Evolutionary conservation across 106 monocot species (phyloP).

Genomic region (Apostasia shenzhenica): DNA sequence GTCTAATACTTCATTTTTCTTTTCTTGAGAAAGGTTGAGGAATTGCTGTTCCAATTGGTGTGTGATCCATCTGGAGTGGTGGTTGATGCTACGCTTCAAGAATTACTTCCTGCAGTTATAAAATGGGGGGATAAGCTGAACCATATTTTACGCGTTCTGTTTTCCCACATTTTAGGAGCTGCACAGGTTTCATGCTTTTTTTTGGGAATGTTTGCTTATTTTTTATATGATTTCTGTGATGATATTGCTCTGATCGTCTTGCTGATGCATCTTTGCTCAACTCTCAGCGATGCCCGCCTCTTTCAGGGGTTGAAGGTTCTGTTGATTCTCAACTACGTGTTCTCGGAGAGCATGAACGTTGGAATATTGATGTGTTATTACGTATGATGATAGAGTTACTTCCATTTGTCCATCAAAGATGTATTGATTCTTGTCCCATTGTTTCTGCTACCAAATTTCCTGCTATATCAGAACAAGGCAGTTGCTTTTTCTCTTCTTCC

Average conservation of each 20-base stretch:
- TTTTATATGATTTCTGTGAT: not conserved
- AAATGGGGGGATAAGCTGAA: conserved; percentile 90
- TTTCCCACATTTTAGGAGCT: conserved; percentile 69
- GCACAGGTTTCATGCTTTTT: conserved; percentile 44
- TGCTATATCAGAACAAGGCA: conserved; percentile 23
- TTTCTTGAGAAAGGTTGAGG: conserved; percentile 65
- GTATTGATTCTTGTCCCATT: conserved; percentile 79
- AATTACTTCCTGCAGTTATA: conserved; percentile 78
- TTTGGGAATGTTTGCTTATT: not conserved
- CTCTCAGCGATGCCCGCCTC: conserved; percentile 78
- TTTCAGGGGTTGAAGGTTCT: conserved; percentile 92
- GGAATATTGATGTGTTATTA: conserved; percentile 86
- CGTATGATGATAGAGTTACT: conserved; percentile 80
- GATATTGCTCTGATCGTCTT: not conserved
- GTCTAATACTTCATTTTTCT: conserved; percentile 23
- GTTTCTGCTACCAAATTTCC: conserved; percentile 21
- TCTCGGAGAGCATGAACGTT: conserved; percentile 91
- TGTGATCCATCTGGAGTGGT: conserved; percentile 93
- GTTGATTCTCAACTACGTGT: conserved; percentile 81
- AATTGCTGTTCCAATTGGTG: conserved; percentile 82
- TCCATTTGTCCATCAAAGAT: conserved; percentile 63
- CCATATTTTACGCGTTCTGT: conserved; percentile 66
- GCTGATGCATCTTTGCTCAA: conserved; percentile 15
- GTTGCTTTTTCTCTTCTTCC: conserved; percentile 52
- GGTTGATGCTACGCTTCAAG: conserved; percentile 73